Evolutionary conservation across 2,329 filamentous ascomycete species (phyloP).

Genomic region (Diplodia scrobiculata): DNA sequence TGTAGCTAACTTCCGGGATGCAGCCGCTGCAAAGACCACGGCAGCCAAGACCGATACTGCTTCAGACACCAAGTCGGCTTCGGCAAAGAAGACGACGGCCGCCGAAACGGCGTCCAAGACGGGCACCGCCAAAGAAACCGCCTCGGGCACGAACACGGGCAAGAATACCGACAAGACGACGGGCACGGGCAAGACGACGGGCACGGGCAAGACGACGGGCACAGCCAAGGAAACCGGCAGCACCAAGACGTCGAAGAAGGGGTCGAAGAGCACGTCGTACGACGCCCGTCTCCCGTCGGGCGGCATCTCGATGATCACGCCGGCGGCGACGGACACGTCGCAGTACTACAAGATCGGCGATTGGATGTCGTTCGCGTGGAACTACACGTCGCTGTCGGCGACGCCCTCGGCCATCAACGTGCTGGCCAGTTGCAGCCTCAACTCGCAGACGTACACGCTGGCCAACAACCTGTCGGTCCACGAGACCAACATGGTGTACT

Average conservation of each 20-base stretch:
- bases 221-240: slow-evolving; percentile 14
- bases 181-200: slow-evolving; percentile 18
- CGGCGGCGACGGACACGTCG: slow-evolving; percentile 51
- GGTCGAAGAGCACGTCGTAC: slow-evolving; percentile 42
- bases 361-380: slow-evolving; percentile 66
- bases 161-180: neutral
- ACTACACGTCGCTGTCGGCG: slow-evolving; percentile 65
- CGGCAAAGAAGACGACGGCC: neutral
- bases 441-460: slow-evolving; percentile 64
- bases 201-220: slow-evolving; percentile 19
- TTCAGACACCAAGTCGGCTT: slow-evolving; percentile 12
- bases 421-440: slow-evolving; percentile 61
- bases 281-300: slow-evolving; percentile 59
- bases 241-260: slow-evolving; percentile 26
- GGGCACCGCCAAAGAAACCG: neutral
- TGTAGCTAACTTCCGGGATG: neutral
- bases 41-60: neutral
- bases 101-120: slow-evolving; percentile 20
- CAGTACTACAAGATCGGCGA: slow-evolving; percentile 68
- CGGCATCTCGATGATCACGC: slow-evolving; percentile 64
- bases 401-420: slow-evolving; percentile 64
- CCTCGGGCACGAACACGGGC: neutral
- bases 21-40: neutral
- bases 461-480: slow-evolving; percentile 60
- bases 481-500: slow-evolving; percentile 57